These are phyloP conservation scores for Trypethelium eluteriae DNA, from an alignment of 495 filamentous ascomycete genomes.

Conservation along the genomic window DNA sequence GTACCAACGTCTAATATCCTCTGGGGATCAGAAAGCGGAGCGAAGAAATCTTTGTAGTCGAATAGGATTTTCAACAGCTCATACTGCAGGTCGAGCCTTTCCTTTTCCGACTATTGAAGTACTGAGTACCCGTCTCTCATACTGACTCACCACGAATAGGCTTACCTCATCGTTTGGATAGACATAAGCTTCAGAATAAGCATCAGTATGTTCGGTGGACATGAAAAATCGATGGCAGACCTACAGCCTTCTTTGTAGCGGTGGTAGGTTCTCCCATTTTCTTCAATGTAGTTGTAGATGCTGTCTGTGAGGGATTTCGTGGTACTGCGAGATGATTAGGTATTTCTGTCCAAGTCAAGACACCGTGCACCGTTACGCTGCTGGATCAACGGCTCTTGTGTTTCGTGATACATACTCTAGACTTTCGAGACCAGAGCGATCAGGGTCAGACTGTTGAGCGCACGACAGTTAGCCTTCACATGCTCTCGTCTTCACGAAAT, in stretches of 20 bases:
- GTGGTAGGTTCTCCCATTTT: slow-evolving; percentile 32
- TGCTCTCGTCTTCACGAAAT: not conserved
- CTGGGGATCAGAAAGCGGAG: slow-evolving; percentile 26
- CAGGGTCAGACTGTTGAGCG: not conserved
- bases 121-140: slow-evolving; percentile 18
- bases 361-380: not conserved
- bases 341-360: not conserved
- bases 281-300: slow-evolving; percentile 27
- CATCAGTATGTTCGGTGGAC: too few relatives aligned
- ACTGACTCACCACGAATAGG: not conserved
- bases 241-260: slow-evolving; percentile 13
- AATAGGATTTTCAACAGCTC: slow-evolving; percentile 32
- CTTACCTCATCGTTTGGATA: slow-evolving; percentile 33
- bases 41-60: slow-evolving; percentile 25
- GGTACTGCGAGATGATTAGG: slow-evolving; percentile 13
- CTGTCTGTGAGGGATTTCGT: slow-evolving; percentile 28
- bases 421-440: not conserved
- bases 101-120: slow-evolving; percentile 25
- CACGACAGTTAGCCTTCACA: not conserved
- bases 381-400: not conserved
- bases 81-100: slow-evolving; percentile 30
- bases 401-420: slow-evolving; percentile 1
- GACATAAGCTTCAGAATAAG: slow-evolving; percentile 23
- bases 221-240: not conserved
- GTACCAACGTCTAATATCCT: slow-evolving; percentile 32